phyloP scores from a whole-genome alignment of 2,329 filamentous ascomycete genomes.

The Fusarium hostae region DNA sequence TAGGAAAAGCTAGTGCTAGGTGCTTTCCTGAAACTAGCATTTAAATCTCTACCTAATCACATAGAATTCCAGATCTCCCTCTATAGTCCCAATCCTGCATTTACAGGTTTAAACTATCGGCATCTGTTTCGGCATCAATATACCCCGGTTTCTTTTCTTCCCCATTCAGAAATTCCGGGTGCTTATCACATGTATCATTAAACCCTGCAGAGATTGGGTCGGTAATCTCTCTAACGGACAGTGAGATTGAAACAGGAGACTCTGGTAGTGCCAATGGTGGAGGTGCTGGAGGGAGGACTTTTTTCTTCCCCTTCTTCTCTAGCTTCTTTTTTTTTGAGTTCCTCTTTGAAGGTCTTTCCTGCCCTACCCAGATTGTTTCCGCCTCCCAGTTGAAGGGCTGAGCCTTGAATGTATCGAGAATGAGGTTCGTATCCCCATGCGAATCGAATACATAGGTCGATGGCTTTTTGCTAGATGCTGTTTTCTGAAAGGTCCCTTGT shows the following conservation, averaged over 20 bases:
- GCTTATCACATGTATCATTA: not conserved
- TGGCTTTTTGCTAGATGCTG: not conserved
- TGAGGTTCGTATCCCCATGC: not conserved
- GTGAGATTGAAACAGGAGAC: not conserved
- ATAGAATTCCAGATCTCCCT: not conserved
- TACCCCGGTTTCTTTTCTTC: not conserved
- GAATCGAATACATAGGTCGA: not conserved
- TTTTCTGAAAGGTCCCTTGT: not conserved
- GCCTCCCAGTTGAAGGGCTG: not conserved
- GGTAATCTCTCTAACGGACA: too few relatives aligned
- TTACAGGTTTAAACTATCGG: not conserved
- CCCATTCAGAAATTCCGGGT: not conserved
- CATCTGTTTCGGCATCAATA: not conserved
- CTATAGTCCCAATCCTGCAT: not conserved
- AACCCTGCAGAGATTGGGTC: not conserved
- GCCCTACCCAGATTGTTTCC: not conserved
- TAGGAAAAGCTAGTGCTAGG: conserved; percentile 1
- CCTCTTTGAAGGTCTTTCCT: not conserved
- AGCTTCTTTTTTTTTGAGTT: not conserved
- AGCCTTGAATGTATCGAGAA: not conserved
- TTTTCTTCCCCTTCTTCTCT: not conserved
- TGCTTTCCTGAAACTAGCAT: conserved; percentile 15
- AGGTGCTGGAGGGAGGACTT: not conserved
- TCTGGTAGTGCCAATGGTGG: not conserved
- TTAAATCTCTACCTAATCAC: not conserved